These are phyloP conservation scores for Candida sithepensis DNA, from an alignment of 805 yeast genomes.

Conservation along the genomic window DNA sequence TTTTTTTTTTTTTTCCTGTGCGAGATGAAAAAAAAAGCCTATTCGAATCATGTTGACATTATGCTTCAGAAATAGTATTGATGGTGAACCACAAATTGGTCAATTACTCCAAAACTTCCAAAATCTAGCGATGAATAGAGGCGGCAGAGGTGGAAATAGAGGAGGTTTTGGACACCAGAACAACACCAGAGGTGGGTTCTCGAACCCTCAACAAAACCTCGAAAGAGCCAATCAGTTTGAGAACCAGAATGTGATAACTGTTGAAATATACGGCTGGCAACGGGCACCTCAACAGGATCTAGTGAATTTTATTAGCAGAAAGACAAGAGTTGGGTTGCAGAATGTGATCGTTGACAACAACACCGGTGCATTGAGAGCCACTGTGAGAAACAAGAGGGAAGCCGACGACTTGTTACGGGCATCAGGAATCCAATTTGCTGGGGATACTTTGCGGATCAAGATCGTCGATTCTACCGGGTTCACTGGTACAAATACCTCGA, in stretches of 20 bases:
- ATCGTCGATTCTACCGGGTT: conserved; percentile 26
- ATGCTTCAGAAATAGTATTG: too few relatives aligned
- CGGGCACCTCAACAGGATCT: conserved; percentile 71
- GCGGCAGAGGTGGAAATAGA: conserved; percentile 32
- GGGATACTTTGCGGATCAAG: conserved; percentile 56
- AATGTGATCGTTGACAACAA: conserved; percentile 50
- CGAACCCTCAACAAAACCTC: conserved; percentile 14
- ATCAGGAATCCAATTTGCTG: conserved; percentile 82
- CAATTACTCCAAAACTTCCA: too few relatives aligned
- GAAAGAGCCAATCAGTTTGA: conserved; percentile 20
- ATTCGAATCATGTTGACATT: too few relatives aligned
- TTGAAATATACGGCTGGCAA: conserved; percentile 78
- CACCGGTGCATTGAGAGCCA: conserved; percentile 52
- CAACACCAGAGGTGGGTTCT: conserved; percentile 8
- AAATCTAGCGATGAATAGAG: conserved; percentile 35
- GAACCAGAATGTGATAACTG: conserved; percentile 36
- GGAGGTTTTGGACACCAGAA: conserved; percentile 14
- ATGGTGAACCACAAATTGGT: too few relatives aligned
- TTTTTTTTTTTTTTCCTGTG: too few relatives aligned
- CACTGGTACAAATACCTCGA: conserved; percentile 19
- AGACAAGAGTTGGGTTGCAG: conserved; percentile 51
- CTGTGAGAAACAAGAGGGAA: conserved; percentile 50
- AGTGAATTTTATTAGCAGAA: conserved; percentile 64
- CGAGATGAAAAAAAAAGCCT: too few relatives aligned
- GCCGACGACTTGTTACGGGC: conserved; percentile 57